Percentiles rank a stretch among this genome's conserved stretches.
Conservation (phyloP, 139 green algal genomes). For the Volvox reticuliferus region DNA sequence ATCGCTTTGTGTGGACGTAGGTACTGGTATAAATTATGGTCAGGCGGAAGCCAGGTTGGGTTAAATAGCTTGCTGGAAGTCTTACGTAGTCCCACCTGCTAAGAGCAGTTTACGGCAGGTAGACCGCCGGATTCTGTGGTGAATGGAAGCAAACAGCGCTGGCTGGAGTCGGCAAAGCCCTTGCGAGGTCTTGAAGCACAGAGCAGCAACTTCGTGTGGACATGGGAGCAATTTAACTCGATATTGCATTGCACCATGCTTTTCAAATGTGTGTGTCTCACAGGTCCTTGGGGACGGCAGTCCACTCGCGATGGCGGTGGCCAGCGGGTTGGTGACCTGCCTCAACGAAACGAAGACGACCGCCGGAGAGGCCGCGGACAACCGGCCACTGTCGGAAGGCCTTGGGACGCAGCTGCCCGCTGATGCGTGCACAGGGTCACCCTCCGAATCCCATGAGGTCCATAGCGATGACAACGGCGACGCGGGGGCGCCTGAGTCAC, state of each 20-base stretch:
- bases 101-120: neutral
- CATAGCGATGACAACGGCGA: neutral
- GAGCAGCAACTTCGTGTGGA: neutral
- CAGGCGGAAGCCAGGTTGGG: neutral
- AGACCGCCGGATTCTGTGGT: neutral
- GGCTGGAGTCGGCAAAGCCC: neutral
- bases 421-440: too few species aligned
- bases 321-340: constrained; percentile 5
- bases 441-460: neutral
- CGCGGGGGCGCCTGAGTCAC: neutral
- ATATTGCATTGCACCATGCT: too few species aligned
- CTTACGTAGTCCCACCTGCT: neutral
- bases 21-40: too few species aligned
- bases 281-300: neutral
- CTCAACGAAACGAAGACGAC: constrained; percentile 22
- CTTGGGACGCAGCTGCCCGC: too few species aligned
- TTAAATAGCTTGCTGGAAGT: neutral
- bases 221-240: neutral
- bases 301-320: neutral
- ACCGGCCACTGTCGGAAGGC: neutral
- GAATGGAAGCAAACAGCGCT: neutral
- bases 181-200: neutral
- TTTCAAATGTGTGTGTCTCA: too few species aligned
- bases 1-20: too few species aligned
- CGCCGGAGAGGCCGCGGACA: neutral